Base-by-base conservation (phyloP, 2,329 filamentous ascomycete genomes). In the Pleomassaria siparia region DNA sequence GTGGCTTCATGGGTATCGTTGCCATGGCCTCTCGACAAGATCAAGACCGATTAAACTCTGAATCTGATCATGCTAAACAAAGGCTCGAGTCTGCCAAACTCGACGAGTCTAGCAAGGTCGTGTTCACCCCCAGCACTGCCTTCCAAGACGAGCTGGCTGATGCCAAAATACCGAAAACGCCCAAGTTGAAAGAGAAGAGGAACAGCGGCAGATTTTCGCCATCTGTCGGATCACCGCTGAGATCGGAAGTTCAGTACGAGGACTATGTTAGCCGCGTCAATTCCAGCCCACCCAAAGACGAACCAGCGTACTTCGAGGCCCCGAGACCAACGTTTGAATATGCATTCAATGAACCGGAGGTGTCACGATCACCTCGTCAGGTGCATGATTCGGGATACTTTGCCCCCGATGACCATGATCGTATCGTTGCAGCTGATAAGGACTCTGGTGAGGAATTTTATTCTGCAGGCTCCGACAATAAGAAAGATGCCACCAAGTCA, bases 101-200 rank as follows among this genome's bases (percentile, higher is more conserved):
- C 22, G 30, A 24, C n/a, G n/a, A 16, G 2, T 44, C 22, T 20
- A 60, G 59, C 46, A 53, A 40, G 29, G 48, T 21, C 4, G 37
- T 50, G 4, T 59, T 63, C 0, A 64, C 68, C 9, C 63, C 70
- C 12, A 69, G 59, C 49, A 66, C 61, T 37, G 63, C 63, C 1
- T 70, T 67, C 40, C 55, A 72, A 21, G 67, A 67, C 4, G 66
- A 71, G 30, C 47, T 66, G 3, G 48, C 51, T 12, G 67, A 70
- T 24, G 51, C 50, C 51, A 70, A 75, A 53, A 73, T 68, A 22
- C 69, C 69, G 35, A 70, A 75, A 53, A 73, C 69, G 21, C 70
- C 69, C 32, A 78, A 74, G 61, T 76, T 73, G 44, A 78, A 75
- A 62, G 64, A 78, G 69, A 78, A 75, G 59, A 68, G 75, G 28